These are phyloP conservation scores for Aechmea fasciata DNA, from an alignment of 176 grass and related monocot genomes.

Conservation along the genomic window DNA sequence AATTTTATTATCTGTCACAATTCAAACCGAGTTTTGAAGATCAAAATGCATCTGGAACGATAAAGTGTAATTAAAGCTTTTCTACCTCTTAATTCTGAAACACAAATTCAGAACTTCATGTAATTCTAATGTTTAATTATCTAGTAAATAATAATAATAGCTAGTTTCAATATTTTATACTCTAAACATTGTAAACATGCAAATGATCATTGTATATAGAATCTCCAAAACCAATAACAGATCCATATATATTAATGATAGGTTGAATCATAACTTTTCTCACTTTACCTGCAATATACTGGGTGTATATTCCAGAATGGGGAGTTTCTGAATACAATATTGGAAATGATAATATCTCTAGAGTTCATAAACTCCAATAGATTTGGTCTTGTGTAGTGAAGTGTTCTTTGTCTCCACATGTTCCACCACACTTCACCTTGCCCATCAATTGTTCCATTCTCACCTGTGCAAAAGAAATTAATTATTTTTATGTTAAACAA, in stretches of 20 bases:
- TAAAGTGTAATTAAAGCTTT: too few species aligned
- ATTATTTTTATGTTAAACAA: too few species aligned
- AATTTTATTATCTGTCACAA: too few species aligned
- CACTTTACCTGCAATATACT: constrained; percentile 60
- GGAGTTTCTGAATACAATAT: constrained; percentile 67
- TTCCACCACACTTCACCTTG: constrained; percentile 97
- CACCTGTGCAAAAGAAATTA: constrained; percentile 24
- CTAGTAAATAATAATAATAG: too few species aligned
- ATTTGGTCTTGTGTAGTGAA: constrained; percentile 57
- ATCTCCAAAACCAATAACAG: background rate
- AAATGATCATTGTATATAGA: background rate
- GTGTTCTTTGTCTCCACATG: constrained; percentile 66
- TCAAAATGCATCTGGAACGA: background rate
- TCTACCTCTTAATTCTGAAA: too few species aligned
- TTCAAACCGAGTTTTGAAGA: background rate
- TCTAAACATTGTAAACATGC: too few species aligned
- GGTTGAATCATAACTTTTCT: background rate
- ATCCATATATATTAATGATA: too few species aligned
- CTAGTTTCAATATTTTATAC: too few species aligned
- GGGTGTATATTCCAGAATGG: constrained; percentile 97
- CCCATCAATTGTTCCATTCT: constrained; percentile 63
- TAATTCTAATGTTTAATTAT: too few species aligned
- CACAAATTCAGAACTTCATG: background rate
- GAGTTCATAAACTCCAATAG: constrained; percentile 83
- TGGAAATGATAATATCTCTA: constrained; percentile 66